These are phyloP conservation scores for Metarhizium anisopliae DNA, from an alignment of 2,329 filamentous ascomycete species.

Conservation along the genomic window DNA sequence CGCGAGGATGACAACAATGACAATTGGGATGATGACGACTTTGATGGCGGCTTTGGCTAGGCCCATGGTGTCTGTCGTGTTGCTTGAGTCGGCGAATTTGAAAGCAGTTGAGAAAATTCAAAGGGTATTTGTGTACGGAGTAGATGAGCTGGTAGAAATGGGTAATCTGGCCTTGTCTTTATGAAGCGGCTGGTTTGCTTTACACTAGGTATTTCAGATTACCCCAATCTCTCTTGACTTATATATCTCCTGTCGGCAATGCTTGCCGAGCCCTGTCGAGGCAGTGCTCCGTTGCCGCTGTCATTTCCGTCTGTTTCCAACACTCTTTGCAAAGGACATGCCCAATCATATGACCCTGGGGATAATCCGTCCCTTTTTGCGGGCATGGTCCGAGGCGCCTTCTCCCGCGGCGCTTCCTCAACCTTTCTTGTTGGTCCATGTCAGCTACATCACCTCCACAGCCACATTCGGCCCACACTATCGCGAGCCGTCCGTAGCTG, in stretches of 20 bases:
- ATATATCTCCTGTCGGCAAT: not conserved
- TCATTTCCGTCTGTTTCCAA: not conserved
- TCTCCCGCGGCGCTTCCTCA: not conserved
- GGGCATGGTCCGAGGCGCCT: not conserved
- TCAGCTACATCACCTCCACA: not conserved
- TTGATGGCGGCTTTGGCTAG: not conserved
- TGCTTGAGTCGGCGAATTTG: not conserved
- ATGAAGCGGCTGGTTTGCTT: not conserved
- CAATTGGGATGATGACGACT: not conserved
- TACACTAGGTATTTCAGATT: not conserved
- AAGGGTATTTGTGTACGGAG: not conserved
- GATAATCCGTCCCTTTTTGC: not conserved
- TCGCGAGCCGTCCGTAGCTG: not conserved
- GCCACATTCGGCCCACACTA: not conserved
- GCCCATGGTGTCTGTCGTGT: not conserved
- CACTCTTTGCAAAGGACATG: not conserved
- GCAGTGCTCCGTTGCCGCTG: not conserved
- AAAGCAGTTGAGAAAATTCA: not conserved
- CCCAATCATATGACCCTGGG: not conserved
- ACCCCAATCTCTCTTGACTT: not conserved
- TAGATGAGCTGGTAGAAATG: not conserved
- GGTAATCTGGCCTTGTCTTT: not conserved
- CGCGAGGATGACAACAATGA: not conserved
- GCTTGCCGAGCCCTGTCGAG: not conserved
- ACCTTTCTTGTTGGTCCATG: not conserved